These are phyloP conservation scores for Carpinus viminea DNA, from an alignment of 306 rosid genomes.

Conservation along the genomic window DNA sequence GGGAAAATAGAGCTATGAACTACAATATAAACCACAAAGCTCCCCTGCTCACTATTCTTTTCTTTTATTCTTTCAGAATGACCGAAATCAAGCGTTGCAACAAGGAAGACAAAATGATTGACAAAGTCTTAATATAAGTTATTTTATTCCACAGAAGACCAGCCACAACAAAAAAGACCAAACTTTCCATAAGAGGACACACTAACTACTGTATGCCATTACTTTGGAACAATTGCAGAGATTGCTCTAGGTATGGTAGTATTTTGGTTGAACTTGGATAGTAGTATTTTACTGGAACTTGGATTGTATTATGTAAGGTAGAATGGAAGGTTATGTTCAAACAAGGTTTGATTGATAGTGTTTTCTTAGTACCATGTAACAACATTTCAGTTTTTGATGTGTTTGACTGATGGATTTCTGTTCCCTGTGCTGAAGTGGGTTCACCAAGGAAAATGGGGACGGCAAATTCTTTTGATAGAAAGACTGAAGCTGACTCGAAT, in stretches of 20 bases:
- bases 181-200: background rate
- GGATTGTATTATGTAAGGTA: too few relatives aligned
- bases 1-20: background rate
- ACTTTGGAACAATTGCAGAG: too few relatives aligned
- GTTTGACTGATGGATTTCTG: background rate
- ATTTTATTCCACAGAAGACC: conserved; percentile 3
- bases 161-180: background rate
- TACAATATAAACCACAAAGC: too few relatives aligned
- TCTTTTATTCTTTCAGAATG: background rate
- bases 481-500: conserved; percentile 24
- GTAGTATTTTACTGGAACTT: too few relatives aligned
- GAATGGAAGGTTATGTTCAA: too few relatives aligned
- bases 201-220: too few relatives aligned
- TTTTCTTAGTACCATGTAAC: background rate
- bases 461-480: conserved; percentile 58
- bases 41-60: background rate
- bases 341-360: conserved; percentile 28
- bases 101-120: background rate
- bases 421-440: conserved; percentile 6
- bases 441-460: conserved; percentile 42
- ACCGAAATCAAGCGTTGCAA: background rate
- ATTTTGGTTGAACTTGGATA: too few relatives aligned
- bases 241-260: too few relatives aligned
- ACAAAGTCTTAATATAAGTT: background rate
- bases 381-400: background rate